phyloP scores from a whole-genome alignment of 176 grass and related monocot genomes.

The Bromus sterilis region DNA sequence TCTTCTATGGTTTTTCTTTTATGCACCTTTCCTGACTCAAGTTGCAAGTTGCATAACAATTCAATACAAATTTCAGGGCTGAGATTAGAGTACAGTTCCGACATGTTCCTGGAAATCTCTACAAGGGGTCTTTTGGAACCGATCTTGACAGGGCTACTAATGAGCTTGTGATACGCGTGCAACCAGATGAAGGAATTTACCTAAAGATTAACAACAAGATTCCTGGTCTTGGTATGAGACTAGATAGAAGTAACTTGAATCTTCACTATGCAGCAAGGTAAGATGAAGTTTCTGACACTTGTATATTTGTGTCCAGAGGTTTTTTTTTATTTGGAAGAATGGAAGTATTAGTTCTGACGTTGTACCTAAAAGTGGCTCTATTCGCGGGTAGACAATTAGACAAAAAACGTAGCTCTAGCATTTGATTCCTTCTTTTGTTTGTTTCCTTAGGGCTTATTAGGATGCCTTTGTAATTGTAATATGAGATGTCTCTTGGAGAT shows the following conservation, averaged over 20 bases:
- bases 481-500: neutral
- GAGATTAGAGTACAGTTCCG: conserved; percentile 96
- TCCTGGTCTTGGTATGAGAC: conserved; percentile 81
- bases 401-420: neutral
- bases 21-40: neutral
- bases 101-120: conserved; percentile 91
- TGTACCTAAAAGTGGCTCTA: neutral
- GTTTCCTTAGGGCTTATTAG: neutral
- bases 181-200: conserved; percentile 91
- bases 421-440: neutral
- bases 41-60: conserved; percentile 1
- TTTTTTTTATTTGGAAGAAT: neutral
- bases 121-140: conserved; percentile 78
- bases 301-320: neutral
- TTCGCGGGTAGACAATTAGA: neutral
- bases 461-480: neutral
- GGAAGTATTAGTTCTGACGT: neutral
- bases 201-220: conserved; percentile 98
- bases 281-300: conserved; percentile 14
- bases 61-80: conserved; percentile 38
- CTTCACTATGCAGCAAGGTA: conserved; percentile 94
- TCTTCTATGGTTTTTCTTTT: neutral
- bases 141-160: conserved; percentile 86
- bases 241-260: conserved; percentile 95
- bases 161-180: conserved; percentile 92